A percentile compares a stretch with the other conserved stretches of the same genome.
Evolutionary conservation across 73 alveolate genomes (phyloP).

Genomic region (Tetrahymena elliotti): DNA sequence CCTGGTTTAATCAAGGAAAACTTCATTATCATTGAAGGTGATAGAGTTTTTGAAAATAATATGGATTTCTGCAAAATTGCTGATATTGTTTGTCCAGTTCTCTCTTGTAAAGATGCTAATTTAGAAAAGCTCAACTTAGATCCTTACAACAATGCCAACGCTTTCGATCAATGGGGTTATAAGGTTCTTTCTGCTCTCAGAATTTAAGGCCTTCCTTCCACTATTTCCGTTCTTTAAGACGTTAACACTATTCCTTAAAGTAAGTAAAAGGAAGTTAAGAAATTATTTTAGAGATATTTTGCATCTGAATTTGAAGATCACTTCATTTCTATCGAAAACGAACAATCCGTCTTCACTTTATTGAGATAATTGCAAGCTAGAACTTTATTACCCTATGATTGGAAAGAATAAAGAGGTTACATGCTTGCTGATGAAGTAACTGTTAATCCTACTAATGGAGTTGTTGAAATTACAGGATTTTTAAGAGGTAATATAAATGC

Average conservation of each 20-base stretch:
- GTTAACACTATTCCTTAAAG: conserved; percentile 54
- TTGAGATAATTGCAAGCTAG: conserved; percentile 64
- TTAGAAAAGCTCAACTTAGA: conserved; percentile 71
- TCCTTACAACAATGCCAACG: conserved; percentile 82
- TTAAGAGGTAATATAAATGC: conserved; percentile 43
- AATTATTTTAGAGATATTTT: conserved; percentile 82
- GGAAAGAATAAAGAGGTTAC: conserved; percentile 77
- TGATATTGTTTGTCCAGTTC: conserved; percentile 71
- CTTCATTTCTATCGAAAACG: conserved; percentile 53
- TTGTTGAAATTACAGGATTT: conserved; percentile 76
- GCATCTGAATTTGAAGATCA: conserved; percentile 82
- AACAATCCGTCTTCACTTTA: conserved; percentile 50
- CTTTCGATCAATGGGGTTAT: conserved; percentile 94
- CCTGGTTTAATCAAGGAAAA: conserved; percentile 14
- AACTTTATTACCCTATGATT: conserved; percentile 62
- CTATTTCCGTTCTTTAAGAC: conserved; percentile 84
- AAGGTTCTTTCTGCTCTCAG: conserved; percentile 72
- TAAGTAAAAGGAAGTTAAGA: conserved; percentile 76
- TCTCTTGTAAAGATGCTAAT: conserved; percentile 79
- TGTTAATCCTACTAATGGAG: conserved; percentile 40
- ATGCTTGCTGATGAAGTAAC: conserved; percentile 68
- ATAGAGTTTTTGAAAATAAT: conserved; percentile 35
- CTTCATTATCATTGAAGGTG: conserved; percentile 4
- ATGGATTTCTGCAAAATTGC: conserved; percentile 89
- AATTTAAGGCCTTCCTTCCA: conserved; percentile 86